phyloP scores from a whole-genome alignment of 2,329 filamentous ascomycete genomes.

The Fulvia fulva region DNA sequence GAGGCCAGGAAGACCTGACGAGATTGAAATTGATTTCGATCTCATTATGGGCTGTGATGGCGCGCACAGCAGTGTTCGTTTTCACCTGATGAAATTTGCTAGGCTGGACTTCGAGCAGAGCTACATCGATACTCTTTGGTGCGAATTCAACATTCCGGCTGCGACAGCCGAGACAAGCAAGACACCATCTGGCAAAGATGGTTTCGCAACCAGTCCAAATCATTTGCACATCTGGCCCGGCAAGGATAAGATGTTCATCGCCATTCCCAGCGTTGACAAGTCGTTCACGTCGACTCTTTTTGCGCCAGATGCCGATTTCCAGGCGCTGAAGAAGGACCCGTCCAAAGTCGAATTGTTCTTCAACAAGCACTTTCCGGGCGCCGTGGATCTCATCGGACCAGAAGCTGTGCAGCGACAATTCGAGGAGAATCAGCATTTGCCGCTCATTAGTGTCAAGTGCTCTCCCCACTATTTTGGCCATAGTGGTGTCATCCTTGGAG shows the following conservation, averaged over 20 bases:
- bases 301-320: slow-evolving; percentile 67
- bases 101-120: slow-evolving; percentile 88
- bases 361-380: slow-evolving; percentile 78
- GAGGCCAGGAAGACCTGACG: slow-evolving; percentile 37
- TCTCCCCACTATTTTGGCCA: slow-evolving; percentile 76
- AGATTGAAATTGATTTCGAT: slow-evolving; percentile 84
- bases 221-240: slow-evolving; percentile 97
- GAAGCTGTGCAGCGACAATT: slow-evolving; percentile 71
- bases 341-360: slow-evolving; percentile 68
- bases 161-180: slow-evolving; percentile 41
- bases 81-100: slow-evolving; percentile 92
- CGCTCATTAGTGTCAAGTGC: slow-evolving; percentile 91
- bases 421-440: slow-evolving; percentile 77
- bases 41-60: slow-evolving; percentile 93
- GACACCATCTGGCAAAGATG: slow-evolving; percentile 36
- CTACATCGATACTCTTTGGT: slow-evolving; percentile 97
- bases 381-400: slow-evolving; percentile 64
- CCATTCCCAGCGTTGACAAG: slow-evolving; percentile 81
- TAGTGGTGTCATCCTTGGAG: slow-evolving; percentile 80
- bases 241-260: slow-evolving; percentile 91
- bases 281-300: slow-evolving; percentile 96
- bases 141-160: slow-evolving; percentile 74
- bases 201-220: slow-evolving; percentile 81
- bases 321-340: slow-evolving; percentile 60
- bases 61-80: slow-evolving; percentile 85